Percentiles rank a stretch among this genome's conserved stretches.
Conservation (phyloP, 768 basidiomycete genomes). For the Phlebiopsis flavidoalba region DNA sequence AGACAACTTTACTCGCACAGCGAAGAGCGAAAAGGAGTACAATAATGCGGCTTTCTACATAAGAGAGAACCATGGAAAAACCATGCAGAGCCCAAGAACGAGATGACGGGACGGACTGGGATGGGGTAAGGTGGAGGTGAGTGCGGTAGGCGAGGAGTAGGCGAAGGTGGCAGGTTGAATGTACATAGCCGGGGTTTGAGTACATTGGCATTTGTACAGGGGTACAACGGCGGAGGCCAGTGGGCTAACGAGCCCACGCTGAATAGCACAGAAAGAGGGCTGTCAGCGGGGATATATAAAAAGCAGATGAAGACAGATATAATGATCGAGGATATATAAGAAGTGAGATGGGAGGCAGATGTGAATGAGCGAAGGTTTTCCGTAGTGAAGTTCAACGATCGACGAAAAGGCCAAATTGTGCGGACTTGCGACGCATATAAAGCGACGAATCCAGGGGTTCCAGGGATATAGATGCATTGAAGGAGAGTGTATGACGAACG, state of each 20-base stretch:
- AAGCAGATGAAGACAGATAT: background rate
- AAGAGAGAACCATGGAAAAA: background rate
- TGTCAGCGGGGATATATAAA: constrained; percentile 5
- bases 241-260: constrained; percentile 2
- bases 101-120: background rate
- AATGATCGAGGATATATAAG: background rate
- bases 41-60: background rate
- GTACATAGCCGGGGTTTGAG: background rate
- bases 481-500: constrained; percentile 8
- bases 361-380: background rate
- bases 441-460: constrained; percentile 8
- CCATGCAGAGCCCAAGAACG: background rate
- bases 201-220: constrained; percentile 1
- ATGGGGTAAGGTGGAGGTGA: no score
- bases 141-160: no score
- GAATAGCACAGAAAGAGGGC: background rate
- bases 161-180: background rate
- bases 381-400: background rate
- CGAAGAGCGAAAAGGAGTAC: background rate
- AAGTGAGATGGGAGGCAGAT: background rate
- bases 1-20: background rate
- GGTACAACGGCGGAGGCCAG: constrained; percentile 1
- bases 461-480: background rate
- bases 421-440: background rate
- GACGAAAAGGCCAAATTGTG: constrained; percentile 3